Evolutionary conservation across 345 rosid species (phyloP), one percentile per base, ranked within the genome.

Genomic region (Geranium rotundifolium): DNA sequence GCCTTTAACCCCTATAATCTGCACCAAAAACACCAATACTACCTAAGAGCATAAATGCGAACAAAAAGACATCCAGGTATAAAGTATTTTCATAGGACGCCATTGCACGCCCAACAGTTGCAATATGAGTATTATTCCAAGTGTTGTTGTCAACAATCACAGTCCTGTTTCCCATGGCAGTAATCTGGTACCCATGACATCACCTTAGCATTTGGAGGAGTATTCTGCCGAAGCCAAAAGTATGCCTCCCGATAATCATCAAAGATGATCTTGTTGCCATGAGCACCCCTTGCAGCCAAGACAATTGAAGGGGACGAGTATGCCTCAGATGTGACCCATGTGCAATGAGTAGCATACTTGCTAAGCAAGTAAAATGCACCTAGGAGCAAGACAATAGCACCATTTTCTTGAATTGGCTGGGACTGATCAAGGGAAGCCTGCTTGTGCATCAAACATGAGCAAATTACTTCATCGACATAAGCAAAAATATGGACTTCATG

Each of bases 101-200:
- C 99, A 93, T 90, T 59, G 99, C 99, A 66, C 99, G 97, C 57
- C 99, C 99, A 67, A 93, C 99, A n/a, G 99, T 93, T 57, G 99
- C 99, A 64, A 93, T 93, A 67, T 93, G 99, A 4, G 99, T 93
- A 80, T 93, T 93, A 71, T 93, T 93, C 99, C 99, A 93, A 66
- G 99, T 93, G 69, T 93, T 93, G 71, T 93, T 93, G 75, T 93
- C 99, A 50, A 93, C 99, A 58, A 93, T 93, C 62, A 93, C 99
- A 15, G 99, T 88, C 85, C 97, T 88, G 73, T 93, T 93, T 72
- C 96, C 99, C 99, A 93, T 93, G 66, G 99, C 99, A 63, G 96
- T 92, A 72, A 92, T 92, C 70, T 92, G 98, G 79, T 92, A 89
- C 67, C 98, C 98, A 90, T 23, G 99, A 93, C 99, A 93, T 93